These are phyloP conservation scores for Abrus pulchellus DNA, from an alignment of 306 rosid species.

Conservation along the genomic window DNA sequence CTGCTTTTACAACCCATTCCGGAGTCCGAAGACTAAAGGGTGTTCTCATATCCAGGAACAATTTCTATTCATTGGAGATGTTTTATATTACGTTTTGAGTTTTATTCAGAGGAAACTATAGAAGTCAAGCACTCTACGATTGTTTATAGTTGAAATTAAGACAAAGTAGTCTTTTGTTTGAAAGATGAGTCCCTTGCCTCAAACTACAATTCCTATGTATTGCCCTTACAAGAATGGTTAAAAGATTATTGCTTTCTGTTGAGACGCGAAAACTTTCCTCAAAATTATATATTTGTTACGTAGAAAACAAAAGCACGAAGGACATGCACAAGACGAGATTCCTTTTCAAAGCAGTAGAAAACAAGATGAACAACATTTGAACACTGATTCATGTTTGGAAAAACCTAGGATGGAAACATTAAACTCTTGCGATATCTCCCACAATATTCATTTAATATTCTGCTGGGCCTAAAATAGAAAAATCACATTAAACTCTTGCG, in stretches of 20 bases:
- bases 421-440: too few species aligned
- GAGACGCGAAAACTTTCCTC: not conserved
- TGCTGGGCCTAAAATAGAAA: too few species aligned
- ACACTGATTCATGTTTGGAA: not conserved
- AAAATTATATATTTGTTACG: not conserved
- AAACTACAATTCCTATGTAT: not conserved
- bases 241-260: constrained; percentile 25
- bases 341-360: not conserved
- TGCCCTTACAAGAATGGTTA: constrained; percentile 1
- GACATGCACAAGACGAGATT: not conserved
- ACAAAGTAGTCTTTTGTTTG: not conserved
- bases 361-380: not conserved
- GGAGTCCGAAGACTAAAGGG: too few species aligned
- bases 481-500: too few species aligned
- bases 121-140: too few species aligned
- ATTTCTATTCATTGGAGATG: too few species aligned
- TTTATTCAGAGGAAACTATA: too few species aligned
- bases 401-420: not conserved
- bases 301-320: constrained; percentile 13
- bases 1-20: too few species aligned
- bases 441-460: too few species aligned
- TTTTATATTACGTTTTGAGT: too few species aligned
- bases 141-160: too few species aligned
- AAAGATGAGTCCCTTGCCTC: not conserved
- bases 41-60: too few species aligned